phyloP scores from a whole-genome alignment of 2,329 filamentous ascomycete species.

The Fusarium keratoplasticum region DNA sequence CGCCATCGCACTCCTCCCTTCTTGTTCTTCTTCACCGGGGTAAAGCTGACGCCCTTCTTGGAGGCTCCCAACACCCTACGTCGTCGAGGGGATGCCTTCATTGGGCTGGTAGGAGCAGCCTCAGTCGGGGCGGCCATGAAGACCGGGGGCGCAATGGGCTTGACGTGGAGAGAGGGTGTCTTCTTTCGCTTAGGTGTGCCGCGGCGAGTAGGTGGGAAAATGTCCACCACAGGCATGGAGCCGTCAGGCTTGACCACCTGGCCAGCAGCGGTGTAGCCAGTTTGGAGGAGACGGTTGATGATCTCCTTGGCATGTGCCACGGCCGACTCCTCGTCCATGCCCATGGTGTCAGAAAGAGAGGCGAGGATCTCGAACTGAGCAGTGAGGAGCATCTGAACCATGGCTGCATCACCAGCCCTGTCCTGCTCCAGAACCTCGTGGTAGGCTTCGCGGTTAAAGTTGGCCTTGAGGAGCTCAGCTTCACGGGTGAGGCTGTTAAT shows the following conservation, averaged over 20 bases:
- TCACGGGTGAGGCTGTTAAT: conserved; percentile 80
- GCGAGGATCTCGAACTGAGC: conserved; percentile 93
- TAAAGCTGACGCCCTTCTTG: conserved; percentile 82
- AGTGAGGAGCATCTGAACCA: conserved; percentile 85
- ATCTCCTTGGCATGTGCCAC: conserved; percentile 82
- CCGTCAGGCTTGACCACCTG: conserved; percentile 94
- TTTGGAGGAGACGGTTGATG: conserved; percentile 81
- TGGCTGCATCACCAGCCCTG: conserved; percentile 79
- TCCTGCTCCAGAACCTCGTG: conserved; percentile 85
- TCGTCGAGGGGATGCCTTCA: conserved; percentile 83
- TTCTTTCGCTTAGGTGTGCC: conserved; percentile 84
- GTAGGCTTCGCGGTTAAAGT: conserved; percentile 83
- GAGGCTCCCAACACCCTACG: conserved; percentile 71
- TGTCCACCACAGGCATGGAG: conserved; percentile 68
- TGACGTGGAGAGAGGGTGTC: conserved; percentile 54
- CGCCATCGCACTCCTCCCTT: conserved; percentile 91
- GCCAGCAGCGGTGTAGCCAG: conserved; percentile 78
- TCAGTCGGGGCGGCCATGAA: conserved; percentile 52
- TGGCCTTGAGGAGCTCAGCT: conserved; percentile 85
- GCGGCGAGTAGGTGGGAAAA: conserved; percentile 75
- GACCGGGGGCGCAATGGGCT: conserved; percentile 58
- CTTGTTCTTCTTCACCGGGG: conserved; percentile 80
- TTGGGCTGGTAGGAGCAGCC: conserved; percentile 59
- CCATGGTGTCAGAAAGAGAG: conserved; percentile 82
- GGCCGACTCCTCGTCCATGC: conserved; percentile 86